phyloP scores from a whole-genome alignment of 2,329 filamentous ascomycete species.

The Orbilia javanica region DNA sequence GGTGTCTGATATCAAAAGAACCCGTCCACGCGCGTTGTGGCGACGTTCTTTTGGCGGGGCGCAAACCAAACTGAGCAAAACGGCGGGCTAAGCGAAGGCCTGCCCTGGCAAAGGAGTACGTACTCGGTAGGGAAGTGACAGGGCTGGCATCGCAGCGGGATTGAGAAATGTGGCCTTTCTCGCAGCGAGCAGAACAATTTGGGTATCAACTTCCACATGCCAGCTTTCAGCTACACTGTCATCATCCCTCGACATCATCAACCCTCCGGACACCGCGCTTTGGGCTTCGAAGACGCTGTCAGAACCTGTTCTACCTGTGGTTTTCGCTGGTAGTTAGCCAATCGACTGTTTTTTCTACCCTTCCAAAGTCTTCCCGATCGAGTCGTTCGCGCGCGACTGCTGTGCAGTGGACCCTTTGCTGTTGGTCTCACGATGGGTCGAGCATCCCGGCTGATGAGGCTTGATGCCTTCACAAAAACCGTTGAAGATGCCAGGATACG shows the following conservation, averaged over 20 bases:
- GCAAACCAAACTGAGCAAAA: background rate
- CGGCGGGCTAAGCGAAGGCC: background rate
- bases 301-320: background rate
- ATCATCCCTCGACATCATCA: conserved; percentile 10
- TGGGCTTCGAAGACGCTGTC: conserved; percentile 10
- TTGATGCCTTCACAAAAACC: conserved; percentile 99
- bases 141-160: conserved; percentile 26
- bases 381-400: conserved; percentile 61
- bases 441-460: conserved; percentile 93
- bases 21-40: conserved; percentile 29
- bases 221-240: conserved; percentile 10
- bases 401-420: conserved; percentile 56
- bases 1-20: too few species aligned
- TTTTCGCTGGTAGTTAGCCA: conserved; percentile 11
- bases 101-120: background rate
- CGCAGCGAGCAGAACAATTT: too few species aligned
- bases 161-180: conserved; percentile 32
- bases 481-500: conserved; percentile 97
- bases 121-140: background rate
- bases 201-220: conserved; percentile 19
- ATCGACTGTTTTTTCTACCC: conserved; percentile 3
- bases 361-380: conserved; percentile 23
- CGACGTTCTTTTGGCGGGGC: conserved; percentile 29
- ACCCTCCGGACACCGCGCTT: background rate
- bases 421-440: conserved; percentile 74